phyloP scores from a whole-genome alignment of 140 eudicot species.

The Stevia rebaudiana region DNA sequence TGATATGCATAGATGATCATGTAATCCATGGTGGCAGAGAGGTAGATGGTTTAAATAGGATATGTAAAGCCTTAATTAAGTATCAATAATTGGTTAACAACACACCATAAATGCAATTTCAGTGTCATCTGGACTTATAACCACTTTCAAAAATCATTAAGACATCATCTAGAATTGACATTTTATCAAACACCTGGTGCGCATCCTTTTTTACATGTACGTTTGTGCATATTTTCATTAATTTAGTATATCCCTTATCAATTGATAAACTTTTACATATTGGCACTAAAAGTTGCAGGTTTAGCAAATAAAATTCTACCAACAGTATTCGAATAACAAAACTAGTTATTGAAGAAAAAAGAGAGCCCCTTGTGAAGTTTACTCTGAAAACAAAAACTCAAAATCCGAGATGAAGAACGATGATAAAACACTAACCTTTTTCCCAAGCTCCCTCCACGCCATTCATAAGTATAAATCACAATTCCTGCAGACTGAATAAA shows the following conservation, averaged over 20 bases:
- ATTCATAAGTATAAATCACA: constrained; percentile 40
- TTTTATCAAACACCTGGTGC: constrained; percentile 22
- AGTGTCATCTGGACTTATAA: background rate
- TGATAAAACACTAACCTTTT: constrained; percentile 41
- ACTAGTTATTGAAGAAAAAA: background rate
- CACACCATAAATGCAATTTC: background rate
- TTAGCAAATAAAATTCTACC: background rate
- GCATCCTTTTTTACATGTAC: constrained; percentile 2
- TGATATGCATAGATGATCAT: background rate
- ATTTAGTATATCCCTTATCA: background rate
- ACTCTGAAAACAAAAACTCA: background rate
- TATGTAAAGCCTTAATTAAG: background rate
- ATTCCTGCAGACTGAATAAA: constrained; percentile 21
- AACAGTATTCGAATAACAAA: background rate
- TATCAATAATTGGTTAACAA: background rate
- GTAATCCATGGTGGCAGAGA: background rate
- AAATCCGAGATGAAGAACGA: background rate
- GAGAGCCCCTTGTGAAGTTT: background rate
- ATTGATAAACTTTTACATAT: background rate
- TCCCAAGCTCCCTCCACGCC: constrained; percentile 84
- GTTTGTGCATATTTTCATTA: background rate
- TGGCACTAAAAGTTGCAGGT: background rate
- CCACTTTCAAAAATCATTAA: background rate
- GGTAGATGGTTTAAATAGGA: background rate
- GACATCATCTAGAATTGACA: background rate